Percentiles rank a stretch among this genome's conserved stretches.
Conservation (phyloP, 352 stramenopile species). For the Blastocystis sp. region DNA sequence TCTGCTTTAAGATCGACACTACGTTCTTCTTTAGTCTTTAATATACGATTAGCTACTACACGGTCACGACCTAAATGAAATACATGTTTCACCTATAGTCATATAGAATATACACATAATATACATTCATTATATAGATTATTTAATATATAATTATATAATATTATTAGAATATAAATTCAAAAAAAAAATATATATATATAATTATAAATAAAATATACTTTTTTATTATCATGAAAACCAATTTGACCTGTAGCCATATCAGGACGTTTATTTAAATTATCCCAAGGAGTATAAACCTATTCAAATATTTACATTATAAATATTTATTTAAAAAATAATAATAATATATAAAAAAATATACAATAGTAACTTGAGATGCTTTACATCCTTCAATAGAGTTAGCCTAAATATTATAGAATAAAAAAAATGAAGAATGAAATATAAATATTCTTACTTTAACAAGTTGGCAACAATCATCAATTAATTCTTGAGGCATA, state of each 20-base stretch:
- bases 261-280: constrained; percentile 62
- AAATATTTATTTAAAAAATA: too few species aligned
- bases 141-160: not conserved
- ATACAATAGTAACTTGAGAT: constrained; percentile 59
- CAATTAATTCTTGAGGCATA: constrained; percentile 55
- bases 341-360: constrained; percentile 39
- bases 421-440: not conserved
- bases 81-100: constrained; percentile 44
- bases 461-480: constrained; percentile 67
- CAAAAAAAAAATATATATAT: not conserved
- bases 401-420: constrained; percentile 42
- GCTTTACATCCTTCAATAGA: constrained; percentile 75
- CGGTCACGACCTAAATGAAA: constrained; percentile 37
- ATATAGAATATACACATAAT: constrained; percentile 44
- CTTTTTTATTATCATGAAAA: constrained; percentile 24
- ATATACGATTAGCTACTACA: constrained; percentile 41
- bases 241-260: constrained; percentile 73
- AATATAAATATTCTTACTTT: too few species aligned
- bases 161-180: not conserved
- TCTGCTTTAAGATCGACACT: constrained; percentile 35
- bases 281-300: constrained; percentile 72
- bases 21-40: constrained; percentile 42
- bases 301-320: too few species aligned
- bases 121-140: not conserved
- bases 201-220: constrained; percentile 48